Evolutionary conservation across 805 yeast genomes (phyloP), one percentile per base, ranked within the genome.

Genomic region (Teunomyces funiuensis): DNA sequence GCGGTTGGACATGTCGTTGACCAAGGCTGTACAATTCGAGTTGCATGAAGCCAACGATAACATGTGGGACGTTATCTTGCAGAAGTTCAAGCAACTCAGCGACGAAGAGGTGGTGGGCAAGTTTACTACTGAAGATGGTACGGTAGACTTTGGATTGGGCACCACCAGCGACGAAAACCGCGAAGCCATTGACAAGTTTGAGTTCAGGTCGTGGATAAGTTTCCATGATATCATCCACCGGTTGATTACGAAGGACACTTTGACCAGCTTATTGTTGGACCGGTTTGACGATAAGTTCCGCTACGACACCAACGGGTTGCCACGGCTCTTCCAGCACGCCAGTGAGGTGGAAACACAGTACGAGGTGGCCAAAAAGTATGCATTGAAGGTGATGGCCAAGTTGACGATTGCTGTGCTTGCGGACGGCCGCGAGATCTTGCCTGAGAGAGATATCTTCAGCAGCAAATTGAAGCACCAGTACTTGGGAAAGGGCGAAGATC

Each of bases 241-340:
- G 42, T 74, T 77, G 49, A 62, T 86, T 37, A 74, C 79, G 20
- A 84, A 79, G 44, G 96, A 86, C 40, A 79, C 76, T 15, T 77
- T 86, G 6, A 69, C 83, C 2, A 68, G 73, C 40, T 73, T 88
- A 18, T 63, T 91, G 56, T 81, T 87, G 56, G 95, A 87, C 45
- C 69, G 79, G 44, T 91, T 93, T 65, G 97, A 91, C 52, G 87
- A 82, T 43, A 69, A 64, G 31, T 91, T 93, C 68, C 74, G 91
- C 52, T 93, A 85, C 58, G 97, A 89, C 59, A 82, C 76, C 26
- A 76, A 82, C 45, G 95, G 90, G 2, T 63, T 88, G 20, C 99
- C 99, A 10, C 75, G 80, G 28, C 70, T 90, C 23, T 91, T 95
- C 86, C 80, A 78, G 49, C 82, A 80, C 41, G 76, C 83, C 22